Evolutionary conservation across 164 flowering plant species (phyloP).

Genomic region (Chimonanthus praecox): DNA sequence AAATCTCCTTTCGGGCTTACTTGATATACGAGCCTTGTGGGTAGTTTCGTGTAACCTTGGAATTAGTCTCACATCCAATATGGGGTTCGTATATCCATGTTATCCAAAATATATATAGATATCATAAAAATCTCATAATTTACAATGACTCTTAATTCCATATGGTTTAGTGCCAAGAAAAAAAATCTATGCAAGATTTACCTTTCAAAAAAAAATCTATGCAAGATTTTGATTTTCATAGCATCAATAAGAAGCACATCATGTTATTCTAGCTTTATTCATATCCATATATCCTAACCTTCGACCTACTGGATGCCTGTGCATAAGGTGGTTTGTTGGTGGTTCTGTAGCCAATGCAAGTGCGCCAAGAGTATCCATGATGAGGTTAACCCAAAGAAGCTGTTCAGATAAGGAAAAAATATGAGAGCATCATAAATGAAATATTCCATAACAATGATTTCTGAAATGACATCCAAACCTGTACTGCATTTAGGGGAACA

Average conservation of each 20-base stretch:
- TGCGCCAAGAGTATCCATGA: constrained; percentile 98
- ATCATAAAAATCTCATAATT: too few species aligned
- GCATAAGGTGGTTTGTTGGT: constrained; percentile 93
- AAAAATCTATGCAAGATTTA: not conserved
- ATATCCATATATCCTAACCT: constrained; percentile 38
- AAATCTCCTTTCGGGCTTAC: too few species aligned
- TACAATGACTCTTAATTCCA: too few species aligned
- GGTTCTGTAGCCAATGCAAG: constrained; percentile 98
- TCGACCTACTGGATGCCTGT: constrained; percentile 78
- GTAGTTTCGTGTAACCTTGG: too few species aligned
- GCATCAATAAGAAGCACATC: not conserved
- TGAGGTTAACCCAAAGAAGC: constrained; percentile 99
- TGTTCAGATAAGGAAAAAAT: constrained; percentile 15
- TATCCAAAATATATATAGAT: too few species aligned
- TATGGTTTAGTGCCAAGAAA: not conserved
- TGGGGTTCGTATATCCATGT: too few species aligned
- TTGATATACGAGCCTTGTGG: too few species aligned
- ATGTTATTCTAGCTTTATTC: not conserved
- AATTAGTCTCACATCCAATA: too few species aligned
- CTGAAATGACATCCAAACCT: constrained; percentile 36
- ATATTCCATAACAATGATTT: not conserved
- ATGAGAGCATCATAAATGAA: constrained; percentile 1
- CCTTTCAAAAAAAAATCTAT: not conserved
- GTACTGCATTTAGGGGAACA: constrained; percentile 90
- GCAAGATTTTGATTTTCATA: not conserved